Conservation (phyloP, 495 filamentous ascomycete species). For the Haplographium delicatum region DNA sequence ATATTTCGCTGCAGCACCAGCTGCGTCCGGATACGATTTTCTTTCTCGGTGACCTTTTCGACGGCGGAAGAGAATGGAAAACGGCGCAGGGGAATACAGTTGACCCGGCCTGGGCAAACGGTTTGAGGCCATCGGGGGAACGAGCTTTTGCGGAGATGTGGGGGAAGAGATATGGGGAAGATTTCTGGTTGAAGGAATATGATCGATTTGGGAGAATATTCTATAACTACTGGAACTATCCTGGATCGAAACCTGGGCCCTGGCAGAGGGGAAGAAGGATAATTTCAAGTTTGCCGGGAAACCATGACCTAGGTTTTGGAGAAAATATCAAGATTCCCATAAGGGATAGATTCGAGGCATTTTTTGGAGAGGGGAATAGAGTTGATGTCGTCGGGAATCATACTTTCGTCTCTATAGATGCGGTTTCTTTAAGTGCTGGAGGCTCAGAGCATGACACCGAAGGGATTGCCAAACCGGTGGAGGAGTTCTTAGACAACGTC, state of each 20-base stretch:
- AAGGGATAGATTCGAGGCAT: conserved; percentile 75
- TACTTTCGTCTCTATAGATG: conserved; percentile 88
- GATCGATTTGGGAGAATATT: conserved; percentile 76
- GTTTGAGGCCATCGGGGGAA: conserved; percentile 41
- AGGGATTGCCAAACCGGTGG: conserved; percentile 67
- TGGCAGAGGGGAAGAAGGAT: conserved; percentile 53
- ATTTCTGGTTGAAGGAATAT: conserved; percentile 82
- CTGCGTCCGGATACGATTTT: conserved; percentile 77
- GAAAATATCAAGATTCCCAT: conserved; percentile 73
- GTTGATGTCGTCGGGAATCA: conserved; percentile 92
- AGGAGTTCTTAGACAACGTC: conserved; percentile 68
- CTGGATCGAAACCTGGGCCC: conserved; percentile 31
- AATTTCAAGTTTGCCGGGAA: conserved; percentile 81
- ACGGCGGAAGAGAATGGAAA: conserved; percentile 94
- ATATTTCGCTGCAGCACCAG: conserved; percentile 59
- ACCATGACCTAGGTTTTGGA: conserved; percentile 96
- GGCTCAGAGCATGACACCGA: conserved; percentile 39
- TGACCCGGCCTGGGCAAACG: conserved; percentile 52
- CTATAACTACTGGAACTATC: conserved; percentile 52
- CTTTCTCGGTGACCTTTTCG: conserved; percentile 94
- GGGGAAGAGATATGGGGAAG: conserved; percentile 63
- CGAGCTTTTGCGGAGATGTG: conserved; percentile 56
- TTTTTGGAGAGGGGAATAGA: conserved; percentile 84
- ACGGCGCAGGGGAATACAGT: conserved; percentile 51
- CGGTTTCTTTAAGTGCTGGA: conserved; percentile 75